Base-by-base conservation (phyloP, 1,139 yeast species). In the Debaryomycetaceae sp. region DNA sequence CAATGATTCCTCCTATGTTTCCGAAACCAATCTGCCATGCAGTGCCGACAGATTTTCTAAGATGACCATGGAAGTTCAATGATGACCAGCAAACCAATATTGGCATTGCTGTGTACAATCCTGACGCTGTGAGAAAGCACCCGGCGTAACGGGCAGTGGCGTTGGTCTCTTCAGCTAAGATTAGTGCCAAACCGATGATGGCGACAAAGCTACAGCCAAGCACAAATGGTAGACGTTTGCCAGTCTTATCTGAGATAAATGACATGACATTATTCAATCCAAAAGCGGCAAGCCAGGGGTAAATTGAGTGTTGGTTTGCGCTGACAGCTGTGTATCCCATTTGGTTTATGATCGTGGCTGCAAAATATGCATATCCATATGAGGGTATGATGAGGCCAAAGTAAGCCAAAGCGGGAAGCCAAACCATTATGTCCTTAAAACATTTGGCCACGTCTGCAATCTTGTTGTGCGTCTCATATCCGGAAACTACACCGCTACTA, bases 21-120 rank as follows among this genome's bases (percentile, higher is more conserved):
- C 93, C 95, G 59, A 85, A 85, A 1, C 93, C 95, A 53, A 87
- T 78, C 57, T 83, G 87, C 75, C 83, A 82, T 1, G 87, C 89
- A 14, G 89, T 80, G 43, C 87, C 88, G 20, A 85, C 84, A 33
- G 86, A 73, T 53, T 84, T 82, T 60, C 91, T 73, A 45, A 80
- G 67, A 59, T 85, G 91, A 35, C 91, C 89, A 7, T 85, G 80
- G 52, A 80, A 77, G 57, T 84, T 84, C 59, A 85, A 72, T 13
- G 85, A 76, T 14, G 72, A 71, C 88, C 91, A 83, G 64, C 95
- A 85, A 20, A 87, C 82, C 30, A 85, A 63, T 24, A 84, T 56
- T 9, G 95, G 95, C 93, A 86, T 86, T 24, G 84, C 80, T 3
- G 85, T 68, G 64, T 85, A 86, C 34, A 83, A 68, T 5, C 95